These are phyloP conservation scores for Fusarium sp. DNA, from an alignment of 2,329 filamentous ascomycete genomes.

Conservation along the genomic window DNA sequence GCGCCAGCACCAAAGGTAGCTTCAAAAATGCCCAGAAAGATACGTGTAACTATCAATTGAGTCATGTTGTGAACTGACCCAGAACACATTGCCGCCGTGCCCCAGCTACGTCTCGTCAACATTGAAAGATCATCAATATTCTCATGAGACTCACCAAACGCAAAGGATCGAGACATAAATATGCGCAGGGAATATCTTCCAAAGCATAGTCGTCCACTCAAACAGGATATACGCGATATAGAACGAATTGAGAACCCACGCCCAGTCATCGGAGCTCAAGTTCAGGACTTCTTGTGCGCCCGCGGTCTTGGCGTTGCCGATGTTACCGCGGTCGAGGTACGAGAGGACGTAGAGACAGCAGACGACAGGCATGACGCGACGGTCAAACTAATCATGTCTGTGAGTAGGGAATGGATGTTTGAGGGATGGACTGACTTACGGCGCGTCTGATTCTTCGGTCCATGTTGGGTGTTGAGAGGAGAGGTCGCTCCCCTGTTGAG, in stretches of 20 bases:
- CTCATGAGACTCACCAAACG: conserved; percentile 3
- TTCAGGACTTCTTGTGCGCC: conserved; percentile 25
- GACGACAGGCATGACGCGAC: conserved; percentile 24
- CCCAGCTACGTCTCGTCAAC: conserved; percentile 6
- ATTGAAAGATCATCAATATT: accelerated
- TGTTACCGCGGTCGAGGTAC: conserved; percentile 36
- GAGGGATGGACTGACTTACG: background rate
- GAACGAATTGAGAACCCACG: conserved; percentile 38
- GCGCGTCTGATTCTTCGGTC: background rate
- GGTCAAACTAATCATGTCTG: conserved; percentile 7
- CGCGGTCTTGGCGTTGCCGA: conserved; percentile 36
- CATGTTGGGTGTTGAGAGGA: background rate
- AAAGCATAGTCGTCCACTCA: conserved; percentile 37
- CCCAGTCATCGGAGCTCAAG: conserved; percentile 19
- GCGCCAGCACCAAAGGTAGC: conserved; percentile 34
- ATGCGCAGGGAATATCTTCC: conserved; percentile 33
- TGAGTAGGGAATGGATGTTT: background rate
- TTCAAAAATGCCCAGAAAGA: conserved; percentile 26
- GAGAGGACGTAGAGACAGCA: conserved; percentile 37
- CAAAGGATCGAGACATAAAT: conserved; percentile 25
- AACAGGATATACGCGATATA: conserved; percentile 34
- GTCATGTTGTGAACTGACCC: conserved; percentile 15
- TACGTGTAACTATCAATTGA: conserved; percentile 8
- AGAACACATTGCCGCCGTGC: conserved; percentile 31
- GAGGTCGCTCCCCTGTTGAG: background rate